Evolutionary conservation across 345 rosid genomes (phyloP).

Genomic region (Raphanus sativus): DNA sequence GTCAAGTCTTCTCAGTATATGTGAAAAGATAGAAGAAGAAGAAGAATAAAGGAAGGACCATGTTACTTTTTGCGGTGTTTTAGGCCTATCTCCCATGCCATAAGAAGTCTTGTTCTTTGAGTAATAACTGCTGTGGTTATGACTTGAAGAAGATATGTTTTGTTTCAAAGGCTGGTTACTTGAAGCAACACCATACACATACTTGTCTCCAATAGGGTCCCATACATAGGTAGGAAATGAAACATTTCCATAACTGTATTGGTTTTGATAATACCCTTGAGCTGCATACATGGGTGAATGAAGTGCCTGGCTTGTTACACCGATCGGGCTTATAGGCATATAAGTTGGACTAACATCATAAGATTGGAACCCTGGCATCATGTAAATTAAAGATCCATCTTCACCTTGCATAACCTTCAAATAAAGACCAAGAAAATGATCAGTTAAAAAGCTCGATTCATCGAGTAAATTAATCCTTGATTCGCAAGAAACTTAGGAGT

Average conservation of each 20-base stretch:
- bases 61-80: constrained; percentile 44
- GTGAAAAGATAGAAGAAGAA: constrained; percentile 4
- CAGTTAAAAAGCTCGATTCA: background rate
- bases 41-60: constrained; percentile 3
- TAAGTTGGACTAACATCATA: constrained; percentile 41
- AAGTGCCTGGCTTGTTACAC: constrained; percentile 40
- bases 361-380: constrained; percentile 49
- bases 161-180: constrained; percentile 39
- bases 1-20: background rate
- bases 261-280: constrained; percentile 44
- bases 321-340: constrained; percentile 38
- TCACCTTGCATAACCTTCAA: constrained; percentile 50
- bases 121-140: constrained; percentile 28
- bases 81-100: constrained; percentile 40
- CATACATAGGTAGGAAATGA: constrained; percentile 38
- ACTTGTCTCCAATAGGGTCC: constrained; percentile 43
- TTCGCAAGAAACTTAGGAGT: background rate
- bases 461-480: background rate
- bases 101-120: constrained; percentile 38
- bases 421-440: constrained; percentile 7
- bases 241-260: constrained; percentile 43
- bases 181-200: constrained; percentile 36
- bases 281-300: constrained; percentile 40
- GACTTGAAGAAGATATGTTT: constrained; percentile 46
- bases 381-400: constrained; percentile 52